phyloP scores from a whole-genome alignment of 495 filamentous ascomycete genomes.

The Penicillium odoratum region DNA sequence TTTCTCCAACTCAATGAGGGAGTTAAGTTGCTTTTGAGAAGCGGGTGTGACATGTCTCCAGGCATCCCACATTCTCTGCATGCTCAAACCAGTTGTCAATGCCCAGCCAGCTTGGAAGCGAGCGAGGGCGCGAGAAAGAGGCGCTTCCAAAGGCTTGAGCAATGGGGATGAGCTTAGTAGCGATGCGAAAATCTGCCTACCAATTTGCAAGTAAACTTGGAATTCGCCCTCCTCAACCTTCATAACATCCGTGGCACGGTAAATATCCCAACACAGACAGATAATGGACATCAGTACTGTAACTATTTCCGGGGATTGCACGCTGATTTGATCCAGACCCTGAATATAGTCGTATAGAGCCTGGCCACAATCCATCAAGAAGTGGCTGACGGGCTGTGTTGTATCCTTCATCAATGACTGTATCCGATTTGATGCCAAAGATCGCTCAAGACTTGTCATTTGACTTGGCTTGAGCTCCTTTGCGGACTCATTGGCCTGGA shows the following conservation, averaged over 20 bases:
- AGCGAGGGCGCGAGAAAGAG: conserved; percentile 41
- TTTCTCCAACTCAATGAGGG: conserved; percentile 59
- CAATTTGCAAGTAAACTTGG: conserved; percentile 54
- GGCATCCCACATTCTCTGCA: conserved; percentile 79
- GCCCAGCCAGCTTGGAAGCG: conserved; percentile 54
- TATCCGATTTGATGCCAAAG: conserved; percentile 56
- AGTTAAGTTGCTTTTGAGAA: conserved; percentile 49
- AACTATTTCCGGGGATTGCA: conserved; percentile 30
- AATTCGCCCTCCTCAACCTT: conserved; percentile 56
- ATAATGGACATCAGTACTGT: conserved; percentile 46
- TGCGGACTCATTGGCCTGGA: conserved; percentile 37
- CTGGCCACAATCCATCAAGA: conserved; percentile 46
- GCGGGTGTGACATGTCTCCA: conserved; percentile 66
- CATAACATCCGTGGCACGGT: conserved; percentile 41
- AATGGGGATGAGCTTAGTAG: conserved; percentile 25
- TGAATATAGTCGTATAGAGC: conserved; percentile 43
- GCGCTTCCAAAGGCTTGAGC: conserved; percentile 33
- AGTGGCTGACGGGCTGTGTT: conserved; percentile 54
- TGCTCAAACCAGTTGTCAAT: conserved; percentile 72
- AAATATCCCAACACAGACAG: conserved; percentile 60
- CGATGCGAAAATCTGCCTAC: conserved; percentile 35
- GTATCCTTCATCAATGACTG: conserved; percentile 64
- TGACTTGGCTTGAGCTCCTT: conserved; percentile 55
- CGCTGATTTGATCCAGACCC: conserved; percentile 26
- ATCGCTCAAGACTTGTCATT: conserved; percentile 70